Evolutionary conservation across 805 yeast genomes (phyloP), one percentile per base, ranked within the genome.

Genomic region (Ogataea methanolica): DNA sequence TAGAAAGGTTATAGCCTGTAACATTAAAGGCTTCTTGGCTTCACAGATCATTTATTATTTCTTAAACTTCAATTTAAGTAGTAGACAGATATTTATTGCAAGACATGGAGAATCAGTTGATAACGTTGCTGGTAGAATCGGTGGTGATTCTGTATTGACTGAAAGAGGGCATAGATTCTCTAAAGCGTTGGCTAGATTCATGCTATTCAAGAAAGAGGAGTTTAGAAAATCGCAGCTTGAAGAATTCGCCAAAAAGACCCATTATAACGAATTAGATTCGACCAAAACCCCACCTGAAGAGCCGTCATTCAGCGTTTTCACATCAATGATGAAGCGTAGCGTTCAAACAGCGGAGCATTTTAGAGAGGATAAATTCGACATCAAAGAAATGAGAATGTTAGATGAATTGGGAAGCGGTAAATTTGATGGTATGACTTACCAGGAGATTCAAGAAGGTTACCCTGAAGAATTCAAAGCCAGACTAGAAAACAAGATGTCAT

Each of bases 391-490:
- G 88, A 74, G 96, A 56, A 87, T 91, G 94, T 74, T 92, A 54
- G 89, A 92, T 66, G 99, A 92, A 67, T 73, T 92, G 34, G 96
- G 96, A 45, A 95, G 96, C 0, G 99, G 99, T 9, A 80, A 80
- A 52, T 88, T 83, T 59, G 98, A 92, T 57, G 96, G 96, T 3
- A 74, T 91, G 84, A 91, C 98, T 0, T 91, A 94, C 61, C 83
- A 82, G 45, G 95, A 92, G 56, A 91, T 92, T 53, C 87, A 84
- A 62, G 69, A 67, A 11, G 69, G 72, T 51, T 79, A 75, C 58
- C 96, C 97, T 0, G 78, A 78, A 35, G 98, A 92, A 64, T 92
- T 84, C 61, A 79, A 77, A 38, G 78, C 89, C 16, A 77, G 98
- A 49, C 68, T 88, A 55, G 72, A 75, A 38, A 85, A 89, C 66